Conservation (phyloP, 2,329 filamentous ascomycete species). For the Huntiella bhutanensis region DNA sequence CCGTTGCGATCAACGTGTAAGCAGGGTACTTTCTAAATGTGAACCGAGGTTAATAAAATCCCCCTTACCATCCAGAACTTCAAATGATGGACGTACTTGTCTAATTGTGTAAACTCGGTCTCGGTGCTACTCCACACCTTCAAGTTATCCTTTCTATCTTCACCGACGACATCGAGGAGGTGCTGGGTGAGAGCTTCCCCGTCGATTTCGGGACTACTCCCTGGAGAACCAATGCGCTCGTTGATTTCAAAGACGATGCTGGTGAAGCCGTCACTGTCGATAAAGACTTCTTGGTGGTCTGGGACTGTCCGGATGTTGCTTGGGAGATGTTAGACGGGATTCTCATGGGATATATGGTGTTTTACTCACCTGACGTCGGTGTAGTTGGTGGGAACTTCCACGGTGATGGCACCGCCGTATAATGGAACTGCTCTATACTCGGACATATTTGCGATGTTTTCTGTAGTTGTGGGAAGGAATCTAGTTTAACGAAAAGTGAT, state of each 20-base stretch:
- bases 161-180: slow-evolving; percentile 47
- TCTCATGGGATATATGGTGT: slow-evolving; percentile 2
- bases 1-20: slow-evolving; percentile 51
- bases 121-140: slow-evolving; percentile 48
- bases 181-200: slow-evolving; percentile 52
- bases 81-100: slow-evolving; percentile 16
- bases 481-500: no score
- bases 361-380: slow-evolving; percentile 49
- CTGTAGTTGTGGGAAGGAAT: no score
- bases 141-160: slow-evolving; percentile 39
- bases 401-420: slow-evolving; percentile 53
- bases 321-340: neutral
- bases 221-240: slow-evolving; percentile 48
- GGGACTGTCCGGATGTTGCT: slow-evolving; percentile 59
- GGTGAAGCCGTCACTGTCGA: slow-evolving; percentile 66
- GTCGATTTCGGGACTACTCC: slow-evolving; percentile 39
- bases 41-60: neutral
- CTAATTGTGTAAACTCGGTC: slow-evolving; percentile 36
- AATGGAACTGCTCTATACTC: slow-evolving; percentile 38
- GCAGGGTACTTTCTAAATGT: slow-evolving; percentile 28
- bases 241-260: slow-evolving; percentile 83
- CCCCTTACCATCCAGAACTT: neutral
- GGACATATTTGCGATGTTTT: neutral
- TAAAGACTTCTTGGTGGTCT: slow-evolving; percentile 82
- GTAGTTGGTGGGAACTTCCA: slow-evolving; percentile 48